Evolutionary conservation across 768 basidiomycete genomes (phyloP), one percentile per base, ranked within the genome.

Genomic region (Neoboletus brunneissimus): DNA sequence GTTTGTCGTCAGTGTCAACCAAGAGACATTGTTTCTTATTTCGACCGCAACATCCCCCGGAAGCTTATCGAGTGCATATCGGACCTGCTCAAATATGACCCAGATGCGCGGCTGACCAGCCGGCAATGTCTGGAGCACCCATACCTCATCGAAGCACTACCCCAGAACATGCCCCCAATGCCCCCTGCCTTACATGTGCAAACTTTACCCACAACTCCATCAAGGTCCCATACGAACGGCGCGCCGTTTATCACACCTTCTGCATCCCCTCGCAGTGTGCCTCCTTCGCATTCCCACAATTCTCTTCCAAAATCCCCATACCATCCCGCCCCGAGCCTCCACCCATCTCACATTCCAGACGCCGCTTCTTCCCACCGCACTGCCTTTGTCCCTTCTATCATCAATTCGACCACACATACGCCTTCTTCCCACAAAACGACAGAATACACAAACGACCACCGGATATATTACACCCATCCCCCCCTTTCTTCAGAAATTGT

Each of bases 61-160:
- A 90, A 84, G 34, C 79, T 99, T 49, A 78, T 99, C 66, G 87
- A 97, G 66, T 95, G 93, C 73, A 97, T 99, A 67, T 80, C 85
- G 47, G 92, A 96, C 67, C 79, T 98, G 16, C 83, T 99, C 58
- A 89, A 86, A 65, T 98, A 97, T 74, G 92, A 98, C 65, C 95
- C 97, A 25, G 85, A 86, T 40, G 77, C 81, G 48, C 88, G 97
- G 29, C 78, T 98, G 48, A 97, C 94, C 1, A 89, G 91, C 55
- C 81, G 81, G 48, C 84, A 95, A 69, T 96, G 94, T 70, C 76
- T 97, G 59, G 83, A 93, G 32, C 94, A 98, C 70, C 79, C 85
- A 15, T 99, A 98, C 77, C 84, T 98, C 54, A 80, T 81, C 56
- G 91, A 97, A 73, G 91, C 89, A 13, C 76, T 78, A 57, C 83